A percentile compares a stretch with the other conserved stretches of the same genome.
Conservation (phyloP, 352 stramenopile genomes). For the Blastocystis sp. region DNA sequence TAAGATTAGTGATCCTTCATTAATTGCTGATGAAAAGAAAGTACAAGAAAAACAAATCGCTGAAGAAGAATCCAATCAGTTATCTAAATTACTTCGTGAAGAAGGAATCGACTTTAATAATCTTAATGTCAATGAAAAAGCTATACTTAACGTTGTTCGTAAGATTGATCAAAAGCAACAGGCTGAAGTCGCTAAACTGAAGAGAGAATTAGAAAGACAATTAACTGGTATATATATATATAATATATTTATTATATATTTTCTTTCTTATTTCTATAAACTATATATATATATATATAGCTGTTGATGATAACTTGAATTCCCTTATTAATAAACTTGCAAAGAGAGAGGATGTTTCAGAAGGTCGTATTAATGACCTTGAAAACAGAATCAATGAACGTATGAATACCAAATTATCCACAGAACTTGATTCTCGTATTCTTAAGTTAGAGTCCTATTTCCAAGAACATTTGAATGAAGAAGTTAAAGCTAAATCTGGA, state of each 20-base stretch:
- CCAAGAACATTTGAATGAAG: not conserved
- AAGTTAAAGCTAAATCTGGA: slow-evolving; percentile 23
- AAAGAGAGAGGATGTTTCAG: slow-evolving; percentile 44
- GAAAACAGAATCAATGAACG: slow-evolving; percentile 40
- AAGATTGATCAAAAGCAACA: slow-evolving; percentile 2
- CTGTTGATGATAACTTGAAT: slow-evolving; percentile 51
- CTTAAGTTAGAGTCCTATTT: slow-evolving; percentile 16
- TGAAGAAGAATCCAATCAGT: slow-evolving; percentile 37
- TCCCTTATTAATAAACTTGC: slow-evolving; percentile 60
- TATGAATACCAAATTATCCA: slow-evolving; percentile 20
- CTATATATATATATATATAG: slow-evolving; percentile 2
- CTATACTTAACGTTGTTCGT: slow-evolving; percentile 17
- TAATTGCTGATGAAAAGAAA: slow-evolving; percentile 12
- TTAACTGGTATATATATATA: slow-evolving; percentile 52
- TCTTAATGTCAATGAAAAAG: slow-evolving; percentile 25
- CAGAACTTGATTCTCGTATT: slow-evolving; percentile 16
- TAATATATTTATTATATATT: too few relatives aligned
- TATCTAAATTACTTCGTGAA: not conserved
- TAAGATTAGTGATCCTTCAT: slow-evolving; percentile 15
- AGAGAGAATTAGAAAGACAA: slow-evolving; percentile 48
- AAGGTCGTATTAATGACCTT: slow-evolving; percentile 44
- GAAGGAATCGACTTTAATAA: slow-evolving; percentile 38
- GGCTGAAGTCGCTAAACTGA: slow-evolving; percentile 28
- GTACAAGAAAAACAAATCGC: slow-evolving; percentile 16
- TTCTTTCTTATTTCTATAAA: too few relatives aligned